Percentiles rank a stretch among this genome's conserved stretches.
Conservation (phyloP, 2,329 filamentous ascomycete genomes). For the Cercospora canescens region DNA sequence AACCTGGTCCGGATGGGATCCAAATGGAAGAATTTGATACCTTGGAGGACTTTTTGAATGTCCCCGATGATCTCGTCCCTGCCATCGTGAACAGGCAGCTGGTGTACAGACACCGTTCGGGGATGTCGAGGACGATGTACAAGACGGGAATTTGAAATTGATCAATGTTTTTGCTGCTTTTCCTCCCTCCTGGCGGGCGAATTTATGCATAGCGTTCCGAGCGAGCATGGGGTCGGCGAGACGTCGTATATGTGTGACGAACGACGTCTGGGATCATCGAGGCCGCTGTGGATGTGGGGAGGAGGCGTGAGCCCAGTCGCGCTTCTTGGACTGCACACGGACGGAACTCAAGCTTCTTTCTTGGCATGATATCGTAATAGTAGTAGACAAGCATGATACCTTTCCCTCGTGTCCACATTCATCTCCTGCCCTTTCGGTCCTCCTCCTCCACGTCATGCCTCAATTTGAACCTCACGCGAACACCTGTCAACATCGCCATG, state of each 20-base stretch:
- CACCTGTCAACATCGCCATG: constrained; percentile 20
- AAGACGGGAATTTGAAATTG: constrained; percentile 13
- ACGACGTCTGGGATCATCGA: background rate
- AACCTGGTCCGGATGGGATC: background rate
- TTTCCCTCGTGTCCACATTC: background rate
- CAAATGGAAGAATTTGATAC: constrained; percentile 6
- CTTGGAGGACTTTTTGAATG: constrained; percentile 18
- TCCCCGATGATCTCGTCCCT: constrained; percentile 16
- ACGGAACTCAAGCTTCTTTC: background rate
- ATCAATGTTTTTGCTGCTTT: background rate
- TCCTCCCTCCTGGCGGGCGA: no score
- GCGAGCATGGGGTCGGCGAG: background rate
- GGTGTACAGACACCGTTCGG: constrained; percentile 9
- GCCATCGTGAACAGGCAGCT: constrained; percentile 11
- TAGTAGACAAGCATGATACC: background rate
- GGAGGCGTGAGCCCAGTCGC: background rate
- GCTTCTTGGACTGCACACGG: background rate
- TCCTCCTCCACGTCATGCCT: background rate
- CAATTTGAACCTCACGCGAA: constrained; percentile 3
- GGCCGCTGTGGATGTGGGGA: no score
- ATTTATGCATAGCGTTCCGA: background rate
- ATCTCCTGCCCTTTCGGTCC: no score
- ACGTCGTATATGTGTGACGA: background rate
- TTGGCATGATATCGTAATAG: no score
- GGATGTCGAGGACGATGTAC: constrained; percentile 12